phyloP scores from a whole-genome alignment of 306 rosid genomes.

The Pterocarpus macrocarpus region DNA sequence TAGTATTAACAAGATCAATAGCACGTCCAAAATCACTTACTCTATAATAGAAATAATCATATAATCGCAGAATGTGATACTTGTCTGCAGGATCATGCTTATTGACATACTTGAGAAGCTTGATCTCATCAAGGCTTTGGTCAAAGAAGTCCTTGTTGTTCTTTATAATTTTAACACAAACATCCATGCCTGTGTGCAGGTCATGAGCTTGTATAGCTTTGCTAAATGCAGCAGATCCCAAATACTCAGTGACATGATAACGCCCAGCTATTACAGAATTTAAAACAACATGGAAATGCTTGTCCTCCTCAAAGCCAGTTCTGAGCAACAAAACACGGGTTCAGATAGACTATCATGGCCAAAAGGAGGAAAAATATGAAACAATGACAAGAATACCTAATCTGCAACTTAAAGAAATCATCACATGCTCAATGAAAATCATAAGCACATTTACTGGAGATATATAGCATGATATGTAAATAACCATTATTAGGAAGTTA shows the following conservation, averaged over 20 bases:
- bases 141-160: slow-evolving; percentile 99
- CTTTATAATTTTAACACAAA: slow-evolving; percentile 96
- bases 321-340: slow-evolving; percentile 62
- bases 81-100: slow-evolving; percentile 97
- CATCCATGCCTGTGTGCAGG: slow-evolving; percentile 97
- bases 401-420: slow-evolving; percentile 28
- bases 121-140: slow-evolving; percentile 99
- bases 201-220: slow-evolving; percentile 99
- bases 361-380: slow-evolving; percentile 21
- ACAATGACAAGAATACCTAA: slow-evolving; percentile 2
- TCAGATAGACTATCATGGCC: slow-evolving; percentile 49
- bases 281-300: slow-evolving; percentile 93
- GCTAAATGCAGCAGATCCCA: slow-evolving; percentile 99
- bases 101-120: slow-evolving; percentile 97
- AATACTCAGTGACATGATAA: slow-evolving; percentile 97
- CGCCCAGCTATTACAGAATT: slow-evolving; percentile 98
- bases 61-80: slow-evolving; percentile 93
- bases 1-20: slow-evolving; percentile 26
- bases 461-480: neutral
- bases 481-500: slow-evolving; percentile 22
- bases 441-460: slow-evolving; percentile 8
- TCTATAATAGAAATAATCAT: slow-evolving; percentile 95
- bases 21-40: slow-evolving; percentile 65
- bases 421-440: slow-evolving; percentile 26
- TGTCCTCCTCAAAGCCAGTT: slow-evolving; percentile 99